Evolutionary conservation across 148 eudicot genomes (phyloP), one percentile per base, ranked within the genome.

Genomic region (Arbutus unedo): DNA sequence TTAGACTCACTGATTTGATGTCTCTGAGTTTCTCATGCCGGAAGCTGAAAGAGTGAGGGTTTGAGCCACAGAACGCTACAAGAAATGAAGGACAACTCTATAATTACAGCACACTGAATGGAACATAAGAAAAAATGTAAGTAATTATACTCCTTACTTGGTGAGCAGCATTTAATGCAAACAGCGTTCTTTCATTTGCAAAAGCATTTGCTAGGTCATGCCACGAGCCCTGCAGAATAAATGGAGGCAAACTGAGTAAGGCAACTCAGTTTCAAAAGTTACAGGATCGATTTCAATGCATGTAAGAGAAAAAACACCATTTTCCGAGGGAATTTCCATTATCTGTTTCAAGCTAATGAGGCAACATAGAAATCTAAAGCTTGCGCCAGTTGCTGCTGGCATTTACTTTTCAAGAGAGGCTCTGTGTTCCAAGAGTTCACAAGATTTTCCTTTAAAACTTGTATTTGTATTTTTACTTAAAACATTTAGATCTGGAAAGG

Each of bases 61-160:
- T 84, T 90, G 94, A 83, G 99, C 95, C 82, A 96, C 92, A 41
- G 96, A 94, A 21, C 98, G 95, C 99, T 96, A 93, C 85, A 82
- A 81, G 41, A 60, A 31, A 21, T 82, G 13, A 57, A 53, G 73
- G 76, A 54, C 45, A 84, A 54, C 3, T 43, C 53, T 16, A 43
- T 15, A 43, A 77, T 31, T 80, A 74, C 21, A 66, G 62, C 72
- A 59, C 14, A 76, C 8, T 54, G 55, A n/a, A 49, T 57, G 48
- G 43, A 60, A 59, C 21, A 79, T 5, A 66, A 59, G 49, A n/a
- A 55, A 44, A 83, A 44, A 48, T 66, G 21, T 14, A 66, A 82
- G 44, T 77, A 85, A n/a, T 38, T 78, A 3, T 68, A 72, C 48
- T 57, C 64, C 85, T 83, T 90, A 96, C 99, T 86, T 96, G 99